phyloP scores from a whole-genome alignment of 176 grass and related monocot species.

The Juncus inflexus region DNA sequence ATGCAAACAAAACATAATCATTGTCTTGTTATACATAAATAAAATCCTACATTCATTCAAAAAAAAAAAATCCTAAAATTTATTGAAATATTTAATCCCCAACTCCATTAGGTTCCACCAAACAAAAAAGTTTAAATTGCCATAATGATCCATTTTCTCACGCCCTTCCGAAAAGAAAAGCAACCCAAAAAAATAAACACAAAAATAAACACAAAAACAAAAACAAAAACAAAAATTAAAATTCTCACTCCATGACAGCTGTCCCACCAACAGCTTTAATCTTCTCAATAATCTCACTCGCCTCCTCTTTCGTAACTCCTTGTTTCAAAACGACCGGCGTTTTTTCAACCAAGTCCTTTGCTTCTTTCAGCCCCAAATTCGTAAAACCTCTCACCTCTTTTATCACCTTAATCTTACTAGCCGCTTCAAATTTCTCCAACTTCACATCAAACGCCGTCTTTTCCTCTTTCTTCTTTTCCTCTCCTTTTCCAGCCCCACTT shows the following conservation, averaged over 20 bases:
- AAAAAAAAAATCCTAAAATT: neutral
- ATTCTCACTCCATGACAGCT: constrained; percentile 74
- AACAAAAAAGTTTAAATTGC: neutral
- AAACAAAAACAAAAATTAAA: neutral
- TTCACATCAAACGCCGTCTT: constrained; percentile 90
- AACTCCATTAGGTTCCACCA: neutral
- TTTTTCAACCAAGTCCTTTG: constrained; percentile 90
- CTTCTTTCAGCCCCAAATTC: constrained; percentile 80
- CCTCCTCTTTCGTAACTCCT: constrained; percentile 92
- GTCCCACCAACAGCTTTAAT: constrained; percentile 84
- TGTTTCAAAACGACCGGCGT: constrained; percentile 80
- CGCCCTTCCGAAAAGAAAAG: neutral
- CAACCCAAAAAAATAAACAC: constrained; percentile 9
- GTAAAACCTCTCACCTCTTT: constrained; percentile 96
- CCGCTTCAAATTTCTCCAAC: constrained; percentile 89
- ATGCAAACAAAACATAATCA: no score
- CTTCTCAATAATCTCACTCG: constrained; percentile 73
- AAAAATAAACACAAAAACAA: constrained; percentile 8
- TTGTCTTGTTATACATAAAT: no score
- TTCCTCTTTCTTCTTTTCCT: constrained; percentile 94
- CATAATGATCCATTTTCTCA: neutral
- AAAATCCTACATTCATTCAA: no score
- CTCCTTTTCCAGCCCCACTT: constrained; percentile 27
- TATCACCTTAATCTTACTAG: constrained; percentile 95
- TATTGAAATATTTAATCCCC: neutral